Evolutionary conservation across 768 basidiomycete species (phyloP), one percentile per base, ranked within the genome.

Genomic region (Termitomyces sp.): DNA sequence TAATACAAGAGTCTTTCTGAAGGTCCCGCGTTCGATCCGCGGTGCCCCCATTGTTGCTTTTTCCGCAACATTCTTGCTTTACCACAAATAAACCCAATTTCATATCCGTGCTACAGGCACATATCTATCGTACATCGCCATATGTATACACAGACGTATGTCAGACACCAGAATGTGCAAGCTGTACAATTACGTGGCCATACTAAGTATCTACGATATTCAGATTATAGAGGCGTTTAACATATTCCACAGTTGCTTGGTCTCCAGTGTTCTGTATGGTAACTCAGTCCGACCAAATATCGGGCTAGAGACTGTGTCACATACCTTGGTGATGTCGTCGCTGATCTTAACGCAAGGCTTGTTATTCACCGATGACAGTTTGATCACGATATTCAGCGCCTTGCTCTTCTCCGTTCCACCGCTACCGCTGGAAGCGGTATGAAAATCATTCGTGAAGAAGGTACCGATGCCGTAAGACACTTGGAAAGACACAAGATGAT

Each of bases 391-490:
- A 69, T 96, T 97, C 64, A 97, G 72, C 25, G 94, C 84, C 69
- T 86, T 90, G 76, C 90, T 93, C 74, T 84, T 85, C 69, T 84
- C 83, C 15, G 57, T 66, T 38, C 71, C 63, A n/a, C 72, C 69
- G 62, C 74, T 77, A n/a, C 72, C 69, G 62, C 74, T 77, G 37
- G 77, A 77, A 46, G 71, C 67, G 69, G 67, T 81, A 72, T 34
- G 74, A 76, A 96, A 97, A 73, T 97, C 95, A 69, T 97, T 98
- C 15, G 94, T 94, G 9, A 98, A 73, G 71, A 82, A 89, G 0
- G 97, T 99, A 1, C 97, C 97, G 48, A 98, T 94, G 9, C 97
- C 97, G 71, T 94, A 98, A 0, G 88, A 83, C 56, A 87, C 95
- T 96, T 62, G 12, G 48, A 43, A 34, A 20, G 46, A 11, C n/a